Evolutionary conservation across 345 rosid genomes (phyloP).

Genomic region (Bruguiera gymnorhiza): DNA sequence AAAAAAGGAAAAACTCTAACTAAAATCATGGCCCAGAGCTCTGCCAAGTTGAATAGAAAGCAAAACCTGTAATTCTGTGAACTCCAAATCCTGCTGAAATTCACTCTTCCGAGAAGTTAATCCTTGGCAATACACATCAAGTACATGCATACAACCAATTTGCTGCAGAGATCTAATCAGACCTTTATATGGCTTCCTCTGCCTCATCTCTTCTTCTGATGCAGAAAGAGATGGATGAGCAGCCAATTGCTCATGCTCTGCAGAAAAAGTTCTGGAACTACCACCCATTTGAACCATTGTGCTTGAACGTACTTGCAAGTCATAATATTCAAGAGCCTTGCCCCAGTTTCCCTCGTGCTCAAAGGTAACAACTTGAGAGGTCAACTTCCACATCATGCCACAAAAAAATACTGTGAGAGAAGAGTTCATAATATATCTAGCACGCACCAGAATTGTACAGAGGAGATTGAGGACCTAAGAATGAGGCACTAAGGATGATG

Average conservation of each 20-base stretch:
- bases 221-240: conserved; percentile 30
- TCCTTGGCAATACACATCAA: conserved; percentile 86
- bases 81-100: conserved; percentile 71
- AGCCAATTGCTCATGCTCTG: conserved; percentile 30
- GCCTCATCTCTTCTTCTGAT: conserved; percentile 42
- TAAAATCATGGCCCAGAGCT: not conserved
- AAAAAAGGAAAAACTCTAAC: not conserved
- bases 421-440: not conserved
- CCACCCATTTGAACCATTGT: conserved; percentile 33
- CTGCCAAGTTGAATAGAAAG: not conserved
- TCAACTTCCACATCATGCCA: conserved; percentile 44
- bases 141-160: conserved; percentile 82
- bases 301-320: conserved; percentile 77
- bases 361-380: conserved; percentile 82
- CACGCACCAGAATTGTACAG: not conserved
- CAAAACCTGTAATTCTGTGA: conserved; percentile 82
- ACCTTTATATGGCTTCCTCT: conserved; percentile 78
- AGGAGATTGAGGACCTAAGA: not conserved
- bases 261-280: conserved; percentile 34
- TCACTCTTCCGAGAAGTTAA: conserved; percentile 63
- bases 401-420: conserved; percentile 15
- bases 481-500: not conserved
- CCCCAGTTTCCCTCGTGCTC: conserved; percentile 98
- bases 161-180: conserved; percentile 87
- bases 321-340: conserved; percentile 92